Evolutionary conservation across 2,329 filamentous ascomycete genomes (phyloP), one percentile per base, ranked within the genome.

Genomic region (Alternaria dauci): DNA sequence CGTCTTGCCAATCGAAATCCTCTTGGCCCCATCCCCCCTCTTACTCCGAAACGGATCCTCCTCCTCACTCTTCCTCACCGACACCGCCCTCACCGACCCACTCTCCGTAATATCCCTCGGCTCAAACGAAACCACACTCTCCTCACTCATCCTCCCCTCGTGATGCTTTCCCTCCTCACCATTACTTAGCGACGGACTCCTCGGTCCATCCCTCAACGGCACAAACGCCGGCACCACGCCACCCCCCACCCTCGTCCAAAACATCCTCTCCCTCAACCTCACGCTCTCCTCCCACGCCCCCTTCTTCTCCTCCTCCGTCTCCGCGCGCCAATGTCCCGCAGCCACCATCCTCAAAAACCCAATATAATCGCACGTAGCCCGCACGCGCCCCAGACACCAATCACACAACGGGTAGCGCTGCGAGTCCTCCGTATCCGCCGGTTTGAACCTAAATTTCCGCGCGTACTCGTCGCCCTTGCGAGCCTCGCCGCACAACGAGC

Each of bases 261-360:
- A 99, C 91, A 99, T 97, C 69, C 94, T 89, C 77, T 99, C 95
- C 52, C 95, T 86, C 48, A 98, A 80, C 30, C 91, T 88, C 11
- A 97, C 91, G 58, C 93, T 93, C 81, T 99, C 95, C 75, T 98
- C 94, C 95, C 95, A 99, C 0, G 93, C 93, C 28, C 88, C 87
- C 73, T 91, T 92, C 79, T 96, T 92, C 34, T 93, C 91, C 51
- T 95, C 92, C 39, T 91, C 87, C 58, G 91, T 91, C 47, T 94
- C 91, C 12, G 91, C 89, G 52, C 92, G 88, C 89, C 95, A 95
- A 72, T 97, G 91, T 2, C 95, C 95, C 70, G 97, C 94, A 68
- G 94, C 92, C 59, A 98, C 87, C 80, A 98, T 92, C 46, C 94
- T 87, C 56, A 99, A 79, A 74, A 98, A 98, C 1, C 93, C 92